Conservation (phyloP, 176 grass and related monocot species). For the Tuctoria greenei region DNA sequence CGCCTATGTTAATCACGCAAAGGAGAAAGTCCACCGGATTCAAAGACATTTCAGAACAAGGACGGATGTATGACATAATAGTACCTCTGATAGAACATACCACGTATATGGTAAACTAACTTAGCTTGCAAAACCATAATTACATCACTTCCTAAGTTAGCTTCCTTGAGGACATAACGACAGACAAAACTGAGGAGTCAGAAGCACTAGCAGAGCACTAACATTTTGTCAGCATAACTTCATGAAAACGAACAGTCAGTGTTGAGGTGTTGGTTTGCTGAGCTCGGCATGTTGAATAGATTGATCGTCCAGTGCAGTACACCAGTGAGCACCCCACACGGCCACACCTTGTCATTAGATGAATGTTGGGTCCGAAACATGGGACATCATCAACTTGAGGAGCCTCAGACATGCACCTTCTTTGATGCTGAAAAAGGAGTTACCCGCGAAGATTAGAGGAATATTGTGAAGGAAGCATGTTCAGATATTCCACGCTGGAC, state of each 20-base stretch:
- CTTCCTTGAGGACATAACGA: neutral
- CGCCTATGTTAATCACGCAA: too few species aligned
- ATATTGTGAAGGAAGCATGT: neutral
- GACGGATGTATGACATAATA: neutral
- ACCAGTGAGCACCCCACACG: neutral
- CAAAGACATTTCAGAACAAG: neutral
- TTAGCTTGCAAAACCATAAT: neutral
- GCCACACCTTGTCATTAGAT: neutral
- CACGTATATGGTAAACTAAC: neutral
- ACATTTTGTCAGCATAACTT: neutral
- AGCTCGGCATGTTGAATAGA: neutral
- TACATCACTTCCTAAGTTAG: constrained; percentile 3
- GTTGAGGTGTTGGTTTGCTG: constrained; percentile 1
- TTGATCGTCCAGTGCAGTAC: neutral
- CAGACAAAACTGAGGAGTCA: neutral
- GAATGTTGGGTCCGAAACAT: neutral
- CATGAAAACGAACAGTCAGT: neutral
- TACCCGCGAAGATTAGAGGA: neutral
- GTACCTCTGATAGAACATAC: neutral
- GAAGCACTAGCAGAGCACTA: neutral
- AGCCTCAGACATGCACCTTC: constrained; percentile 9
- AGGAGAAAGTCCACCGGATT: neutral
- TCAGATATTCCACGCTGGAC: too few species aligned
- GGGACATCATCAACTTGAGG: neutral
- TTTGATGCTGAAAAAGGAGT: constrained; percentile 8